phyloP scores from a whole-genome alignment of 495 filamentous ascomycete species.

The Penicillium maclennaniae region DNA sequence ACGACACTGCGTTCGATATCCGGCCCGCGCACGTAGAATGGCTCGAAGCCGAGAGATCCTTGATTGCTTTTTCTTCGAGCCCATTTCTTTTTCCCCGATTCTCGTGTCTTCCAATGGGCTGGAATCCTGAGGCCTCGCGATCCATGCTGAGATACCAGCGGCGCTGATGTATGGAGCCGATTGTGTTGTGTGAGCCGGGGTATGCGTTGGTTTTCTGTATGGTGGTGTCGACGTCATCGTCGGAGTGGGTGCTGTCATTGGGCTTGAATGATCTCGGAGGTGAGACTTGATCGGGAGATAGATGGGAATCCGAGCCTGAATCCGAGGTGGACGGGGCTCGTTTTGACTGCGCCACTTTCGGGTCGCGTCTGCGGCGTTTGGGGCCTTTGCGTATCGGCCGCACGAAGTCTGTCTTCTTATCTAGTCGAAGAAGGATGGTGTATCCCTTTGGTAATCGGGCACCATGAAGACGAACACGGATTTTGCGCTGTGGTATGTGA shows the following conservation, averaged over 20 bases:
- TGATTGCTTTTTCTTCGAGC: conserved; percentile 1
- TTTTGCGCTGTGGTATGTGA: conserved; percentile 43
- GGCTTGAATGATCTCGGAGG: neutral
- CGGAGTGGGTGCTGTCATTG: conserved; percentile 4
- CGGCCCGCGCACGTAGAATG: conserved; percentile 57
- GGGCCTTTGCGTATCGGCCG: conserved; percentile 22
- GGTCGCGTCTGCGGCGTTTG: conserved; percentile 26
- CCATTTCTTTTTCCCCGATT: conserved; percentile 21
- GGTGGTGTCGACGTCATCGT: conserved; percentile 33
- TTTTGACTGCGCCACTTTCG: neutral
- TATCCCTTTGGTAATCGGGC: conserved; percentile 54
- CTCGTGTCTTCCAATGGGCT: conserved; percentile 3
- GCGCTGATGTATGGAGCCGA: conserved; percentile 61
- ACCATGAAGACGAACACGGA: conserved; percentile 58
- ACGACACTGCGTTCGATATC: conserved; percentile 59
- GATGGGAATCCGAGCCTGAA: conserved; percentile 8
- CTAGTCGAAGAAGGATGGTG: conserved; percentile 55
- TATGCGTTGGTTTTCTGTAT: conserved; percentile 64
- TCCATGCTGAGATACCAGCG: conserved; percentile 61
- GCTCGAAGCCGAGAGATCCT: conserved; percentile 37
- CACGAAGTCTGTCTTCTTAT: conserved; percentile 40
- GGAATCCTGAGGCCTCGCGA: conserved; percentile 51
- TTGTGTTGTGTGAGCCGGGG: conserved; percentile 55
- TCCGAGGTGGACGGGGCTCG: conserved; percentile 20
- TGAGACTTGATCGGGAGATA: neutral